Evolutionary conservation across 805 yeast species (phyloP), one percentile per base, ranked within the genome.

Genomic region (Candida oleophila): DNA sequence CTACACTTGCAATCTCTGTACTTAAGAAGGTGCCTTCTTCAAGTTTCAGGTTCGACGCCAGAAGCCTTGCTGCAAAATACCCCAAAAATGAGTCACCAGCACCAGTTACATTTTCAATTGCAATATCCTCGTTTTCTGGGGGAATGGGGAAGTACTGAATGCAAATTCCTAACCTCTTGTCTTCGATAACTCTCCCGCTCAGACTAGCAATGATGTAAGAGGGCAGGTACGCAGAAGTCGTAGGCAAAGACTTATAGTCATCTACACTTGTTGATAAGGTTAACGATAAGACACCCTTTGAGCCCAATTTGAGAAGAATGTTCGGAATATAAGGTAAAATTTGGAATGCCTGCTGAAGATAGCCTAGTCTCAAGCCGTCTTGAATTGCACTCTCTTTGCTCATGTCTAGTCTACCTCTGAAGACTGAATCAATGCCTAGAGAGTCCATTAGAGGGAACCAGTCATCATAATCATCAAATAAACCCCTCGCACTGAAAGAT

Each of bases 1-100:
- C 74, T 25, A 62, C 56, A 9, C 55, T 42, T 15, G 49, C 50
- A 1, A 69, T 43, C 20, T 59, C 60, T 4, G 57, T 36, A 3
- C 43, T 45, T 22, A 66, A 49, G 71, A 71, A 68, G 35, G 60
- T 53, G 7, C 48, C 37, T 16, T 49, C 44, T 2, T 69, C 62
- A 42, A 76, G 49, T 47, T 71, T 71, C 19, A 20, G 15, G 25
- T 33, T 30, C 4, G 38, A 12, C 15, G 39, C 35, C 22, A 46
- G 43, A 18, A 66, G 40, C 15, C 57, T 49, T 2, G 83, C 67
- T 11, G 80, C 60, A 19, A 89, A 51, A 22, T 75, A 80, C 0
- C 96, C 96, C 22, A 82, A 75, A 38, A 89, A 71, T 0, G 94
- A 76, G 62, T 89, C 96, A 9, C 96, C 97, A 0, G 96, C 96